Evolutionary conservation across 73 alveolate species (phyloP).

Genomic region (Paramecium primaurelia): DNA sequence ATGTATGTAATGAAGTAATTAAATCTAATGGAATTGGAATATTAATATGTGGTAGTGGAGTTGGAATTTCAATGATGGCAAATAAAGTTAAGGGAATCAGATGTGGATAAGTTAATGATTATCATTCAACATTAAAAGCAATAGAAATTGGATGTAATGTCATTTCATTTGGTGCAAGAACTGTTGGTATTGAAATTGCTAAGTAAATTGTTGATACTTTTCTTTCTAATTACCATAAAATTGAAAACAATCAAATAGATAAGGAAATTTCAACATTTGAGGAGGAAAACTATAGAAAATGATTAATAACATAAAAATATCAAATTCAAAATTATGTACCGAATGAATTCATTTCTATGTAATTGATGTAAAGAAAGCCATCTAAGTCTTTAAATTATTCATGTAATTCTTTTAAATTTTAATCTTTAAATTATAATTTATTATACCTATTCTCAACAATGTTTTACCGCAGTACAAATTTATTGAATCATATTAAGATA

Average conservation of each 20-base stretch:
- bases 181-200: conserved; percentile 64
- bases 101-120: conserved; percentile 78
- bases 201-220: conserved; percentile 73
- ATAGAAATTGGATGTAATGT: conserved; percentile 68
- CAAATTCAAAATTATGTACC: neutral
- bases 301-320: neutral
- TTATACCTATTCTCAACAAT: neutral
- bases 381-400: conserved; percentile 1
- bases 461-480: neutral
- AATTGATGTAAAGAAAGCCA: conserved; percentile 10
- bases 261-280: neutral
- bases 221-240: neutral
- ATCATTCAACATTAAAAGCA: conserved; percentile 65
- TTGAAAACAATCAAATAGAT: neutral
- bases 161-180: conserved; percentile 70
- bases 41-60: conserved; percentile 72
- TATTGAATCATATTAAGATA: conserved; percentile 5
- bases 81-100: conserved; percentile 71
- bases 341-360: conserved; percentile 31
- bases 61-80: conserved; percentile 73
- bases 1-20: conserved; percentile 61
- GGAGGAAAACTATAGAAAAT: neutral
- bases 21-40: conserved; percentile 63
- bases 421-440: neutral
- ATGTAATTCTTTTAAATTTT: neutral